phyloP scores from a whole-genome alignment of 176 grass and related monocot genomes.

The Avena insularis region DNA sequence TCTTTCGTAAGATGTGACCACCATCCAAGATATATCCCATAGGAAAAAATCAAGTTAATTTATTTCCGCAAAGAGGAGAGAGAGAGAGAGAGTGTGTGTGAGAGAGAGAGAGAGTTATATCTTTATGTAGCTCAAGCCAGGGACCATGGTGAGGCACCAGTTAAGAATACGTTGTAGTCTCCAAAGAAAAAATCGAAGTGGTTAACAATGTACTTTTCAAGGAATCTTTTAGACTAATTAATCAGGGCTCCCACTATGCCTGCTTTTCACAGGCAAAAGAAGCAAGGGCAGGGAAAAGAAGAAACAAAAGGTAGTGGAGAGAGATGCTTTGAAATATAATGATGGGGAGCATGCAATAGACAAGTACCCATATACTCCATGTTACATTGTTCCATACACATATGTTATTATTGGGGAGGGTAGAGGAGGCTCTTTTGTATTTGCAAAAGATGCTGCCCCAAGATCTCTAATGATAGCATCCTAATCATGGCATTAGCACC shows the following conservation, averaged over 20 bases:
- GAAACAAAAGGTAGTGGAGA: slow-evolving; percentile 44
- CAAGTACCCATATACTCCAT: slow-evolving; percentile 43
- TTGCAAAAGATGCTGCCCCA: slow-evolving; percentile 50
- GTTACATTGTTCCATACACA: slow-evolving; percentile 56
- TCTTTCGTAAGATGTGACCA: background rate
- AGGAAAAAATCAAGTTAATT: slow-evolving; percentile 8
- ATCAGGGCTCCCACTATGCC: slow-evolving; percentile 3
- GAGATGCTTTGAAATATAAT: slow-evolving; percentile 24
- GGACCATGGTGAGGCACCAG: slow-evolving; percentile 40
- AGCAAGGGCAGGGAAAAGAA: slow-evolving; percentile 44
- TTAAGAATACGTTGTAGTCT: slow-evolving; percentile 44
- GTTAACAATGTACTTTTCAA: slow-evolving; percentile 38
- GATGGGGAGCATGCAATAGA: slow-evolving; percentile 32
- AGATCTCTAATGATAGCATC: slow-evolving; percentile 62
- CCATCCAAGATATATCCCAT: slow-evolving; percentile 38
- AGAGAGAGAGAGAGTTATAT: background rate
- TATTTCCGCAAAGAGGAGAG: background rate
- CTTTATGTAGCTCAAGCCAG: slow-evolving; percentile 1
- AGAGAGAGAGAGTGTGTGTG: background rate
- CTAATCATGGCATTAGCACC: slow-evolving; percentile 52
- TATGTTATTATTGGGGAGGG: slow-evolving; percentile 43
- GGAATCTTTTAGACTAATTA: slow-evolving; percentile 18
- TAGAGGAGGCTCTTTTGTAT: slow-evolving; percentile 33
- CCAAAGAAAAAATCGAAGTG: slow-evolving; percentile 21
- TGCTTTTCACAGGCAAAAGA: slow-evolving; percentile 38